These are phyloP conservation scores for Xylariaceae sp. DNA, from an alignment of 2,329 filamentous ascomycete genomes.

Conservation along the genomic window DNA sequence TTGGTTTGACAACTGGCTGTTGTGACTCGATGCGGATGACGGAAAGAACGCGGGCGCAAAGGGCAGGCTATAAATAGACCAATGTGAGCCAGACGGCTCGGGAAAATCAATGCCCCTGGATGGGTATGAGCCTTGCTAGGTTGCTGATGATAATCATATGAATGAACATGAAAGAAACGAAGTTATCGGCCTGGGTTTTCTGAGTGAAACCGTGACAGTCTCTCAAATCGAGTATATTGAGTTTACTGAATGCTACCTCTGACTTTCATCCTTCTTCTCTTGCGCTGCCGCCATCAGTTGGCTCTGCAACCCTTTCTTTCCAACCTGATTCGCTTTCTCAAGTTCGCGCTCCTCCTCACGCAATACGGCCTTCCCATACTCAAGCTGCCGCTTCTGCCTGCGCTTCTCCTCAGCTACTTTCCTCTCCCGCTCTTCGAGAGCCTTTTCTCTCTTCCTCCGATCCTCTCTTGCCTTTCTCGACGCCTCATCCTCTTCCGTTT, in stretches of 20 bases:
- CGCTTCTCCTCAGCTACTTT: slow-evolving; percentile 60
- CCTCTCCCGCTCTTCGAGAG: slow-evolving; percentile 60
- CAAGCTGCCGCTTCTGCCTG: slow-evolving; percentile 54
- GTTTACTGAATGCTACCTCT: neutral
- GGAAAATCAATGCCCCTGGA: too few relatives aligned
- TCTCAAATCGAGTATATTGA: too few relatives aligned
- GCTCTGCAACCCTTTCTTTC: slow-evolving; percentile 60
- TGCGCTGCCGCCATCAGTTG: slow-evolving; percentile 47
- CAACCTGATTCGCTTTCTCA: slow-evolving; percentile 63
- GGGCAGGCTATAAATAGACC: too few relatives aligned
- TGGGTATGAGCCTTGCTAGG: too few relatives aligned
- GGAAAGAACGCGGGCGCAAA: neutral
- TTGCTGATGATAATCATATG: too few relatives aligned
- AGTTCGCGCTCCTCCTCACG: slow-evolving; percentile 65
- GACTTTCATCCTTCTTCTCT: slow-evolving; percentile 9
- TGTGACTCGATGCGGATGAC: slow-evolving; percentile 9
- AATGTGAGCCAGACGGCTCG: too few relatives aligned
- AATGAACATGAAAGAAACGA: too few relatives aligned
- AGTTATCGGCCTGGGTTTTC: too few relatives aligned
- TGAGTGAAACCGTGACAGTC: too few relatives aligned
- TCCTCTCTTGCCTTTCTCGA: slow-evolving; percentile 46
- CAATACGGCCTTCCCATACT: slow-evolving; percentile 56
- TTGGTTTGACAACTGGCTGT: slow-evolving; percentile 60
- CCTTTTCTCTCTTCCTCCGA: slow-evolving; percentile 57
- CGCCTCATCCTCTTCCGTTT: slow-evolving; percentile 48